Conservation (phyloP, 345 rosid genomes). For the Psidium guajava region DNA sequence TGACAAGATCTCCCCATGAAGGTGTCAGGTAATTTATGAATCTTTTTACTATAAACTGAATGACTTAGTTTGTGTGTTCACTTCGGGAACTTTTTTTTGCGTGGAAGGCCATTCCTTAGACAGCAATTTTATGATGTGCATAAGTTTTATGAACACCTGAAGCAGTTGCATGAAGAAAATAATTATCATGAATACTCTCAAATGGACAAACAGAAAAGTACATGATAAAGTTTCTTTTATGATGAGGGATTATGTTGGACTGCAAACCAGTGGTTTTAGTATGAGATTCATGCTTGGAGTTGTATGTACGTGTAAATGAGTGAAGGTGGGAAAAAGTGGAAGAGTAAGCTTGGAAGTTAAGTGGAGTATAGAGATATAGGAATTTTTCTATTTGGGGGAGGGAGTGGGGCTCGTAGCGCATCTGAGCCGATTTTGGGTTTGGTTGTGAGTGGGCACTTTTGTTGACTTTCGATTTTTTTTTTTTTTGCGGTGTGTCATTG, state of each 20-base stretch:
- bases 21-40: slow-evolving; percentile 60
- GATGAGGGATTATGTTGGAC: neutral
- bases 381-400: neutral
- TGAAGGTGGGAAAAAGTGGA: neutral
- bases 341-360: neutral
- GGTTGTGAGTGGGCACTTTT: no score
- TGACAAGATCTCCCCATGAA: slow-evolving; percentile 71
- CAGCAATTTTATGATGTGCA: neutral
- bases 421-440: no score
- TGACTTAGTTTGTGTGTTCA: neutral
- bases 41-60: neutral
- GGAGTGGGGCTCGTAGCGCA: no score
- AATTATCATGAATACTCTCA: neutral
- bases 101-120: neutral
- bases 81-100: neutral
- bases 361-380: neutral
- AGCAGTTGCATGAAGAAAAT: neutral
- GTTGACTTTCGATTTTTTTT: no score
- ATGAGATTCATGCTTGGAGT: neutral
- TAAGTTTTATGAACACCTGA: neutral
- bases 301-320: neutral
- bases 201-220: neutral
- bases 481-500: no score
- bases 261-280: neutral
- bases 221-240: neutral